Percentiles rank a stretch among this genome's conserved stretches.
These are phyloP conservation scores for Rhodomyrtus psidioides DNA, from an alignment of 441 rosid species.

Conservation along the genomic window DNA sequence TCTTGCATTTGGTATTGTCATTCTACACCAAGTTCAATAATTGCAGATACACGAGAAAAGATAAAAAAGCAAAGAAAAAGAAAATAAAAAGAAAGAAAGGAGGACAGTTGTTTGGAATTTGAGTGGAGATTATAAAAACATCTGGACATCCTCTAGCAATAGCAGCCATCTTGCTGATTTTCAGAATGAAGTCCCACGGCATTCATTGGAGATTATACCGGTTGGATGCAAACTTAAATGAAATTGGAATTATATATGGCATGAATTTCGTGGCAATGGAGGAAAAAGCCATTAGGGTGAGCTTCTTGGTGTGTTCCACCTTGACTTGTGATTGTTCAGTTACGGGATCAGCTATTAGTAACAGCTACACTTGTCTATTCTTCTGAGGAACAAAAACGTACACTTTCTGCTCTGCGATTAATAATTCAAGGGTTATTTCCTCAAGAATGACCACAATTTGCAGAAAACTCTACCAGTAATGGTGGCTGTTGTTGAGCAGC, in stretches of 20 bases:
- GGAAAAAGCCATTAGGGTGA: background rate
- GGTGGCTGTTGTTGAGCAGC: conserved; percentile 87
- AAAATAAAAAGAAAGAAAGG: background rate
- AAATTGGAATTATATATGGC: background rate
- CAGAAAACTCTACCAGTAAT: conserved; percentile 89
- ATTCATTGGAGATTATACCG: background rate
- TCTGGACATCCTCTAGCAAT: background rate
- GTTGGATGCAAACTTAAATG: background rate
- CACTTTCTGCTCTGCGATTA: background rate
- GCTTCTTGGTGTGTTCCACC: background rate
- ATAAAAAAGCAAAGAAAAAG: background rate
- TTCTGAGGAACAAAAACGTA: background rate
- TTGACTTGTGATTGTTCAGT: background rate
- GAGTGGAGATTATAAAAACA: background rate
- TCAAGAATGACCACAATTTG: background rate
- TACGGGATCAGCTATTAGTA: background rate
- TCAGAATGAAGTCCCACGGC: background rate
- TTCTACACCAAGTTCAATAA: background rate
- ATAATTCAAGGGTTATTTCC: background rate
- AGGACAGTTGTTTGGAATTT: background rate
- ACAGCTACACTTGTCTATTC: background rate
- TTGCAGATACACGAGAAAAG: background rate
- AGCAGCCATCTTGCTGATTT: background rate
- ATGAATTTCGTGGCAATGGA: background rate
- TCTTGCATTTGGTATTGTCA: background rate